Evolutionary conservation across 345 rosid species (phyloP).

Genomic region (Dipteronia sinensis): DNA sequence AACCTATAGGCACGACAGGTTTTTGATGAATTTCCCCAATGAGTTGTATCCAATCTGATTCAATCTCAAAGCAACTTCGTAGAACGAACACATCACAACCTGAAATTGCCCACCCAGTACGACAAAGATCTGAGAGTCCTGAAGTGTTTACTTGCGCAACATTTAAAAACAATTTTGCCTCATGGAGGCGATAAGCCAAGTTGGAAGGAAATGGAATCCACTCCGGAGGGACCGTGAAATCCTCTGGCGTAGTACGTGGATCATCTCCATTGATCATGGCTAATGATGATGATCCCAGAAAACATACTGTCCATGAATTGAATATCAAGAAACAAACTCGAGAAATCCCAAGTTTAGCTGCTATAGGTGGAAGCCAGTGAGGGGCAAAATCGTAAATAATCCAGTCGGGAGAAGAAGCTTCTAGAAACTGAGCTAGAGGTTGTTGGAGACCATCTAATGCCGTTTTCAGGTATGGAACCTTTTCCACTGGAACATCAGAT

Average conservation of each 20-base stretch:
- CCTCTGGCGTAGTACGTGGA: constrained; percentile 6
- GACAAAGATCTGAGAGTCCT: neutral
- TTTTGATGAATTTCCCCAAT: constrained; percentile 8
- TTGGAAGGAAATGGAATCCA: constrained; percentile 35
- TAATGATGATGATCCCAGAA: neutral
- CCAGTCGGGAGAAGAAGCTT: constrained; percentile 29
- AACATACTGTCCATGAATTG: neutral
- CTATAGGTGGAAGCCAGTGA: constrained; percentile 30
- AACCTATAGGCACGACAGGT: constrained; percentile 20
- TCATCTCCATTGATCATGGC: neutral
- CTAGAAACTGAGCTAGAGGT: constrained; percentile 14
- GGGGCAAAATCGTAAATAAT: constrained; percentile 31
- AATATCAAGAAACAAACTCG: constrained; percentile 20
- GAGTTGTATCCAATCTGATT: constrained; percentile 21
- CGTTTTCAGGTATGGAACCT: constrained; percentile 30
- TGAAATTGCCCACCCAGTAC: neutral
- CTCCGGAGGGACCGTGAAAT: constrained; percentile 17
- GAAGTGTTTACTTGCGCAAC: no score
- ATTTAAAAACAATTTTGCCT: neutral
- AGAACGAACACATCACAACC: constrained; percentile 4
- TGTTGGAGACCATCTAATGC: constrained; percentile 25
- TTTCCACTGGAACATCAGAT: constrained; percentile 13
- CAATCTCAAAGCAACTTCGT: constrained; percentile 23
- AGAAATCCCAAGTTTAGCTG: constrained; percentile 19
- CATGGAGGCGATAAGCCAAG: constrained; percentile 16